Evolutionary conservation across 2,329 filamentous ascomycete species (phyloP).

Genomic region (Colletotrichum filicis): DNA sequence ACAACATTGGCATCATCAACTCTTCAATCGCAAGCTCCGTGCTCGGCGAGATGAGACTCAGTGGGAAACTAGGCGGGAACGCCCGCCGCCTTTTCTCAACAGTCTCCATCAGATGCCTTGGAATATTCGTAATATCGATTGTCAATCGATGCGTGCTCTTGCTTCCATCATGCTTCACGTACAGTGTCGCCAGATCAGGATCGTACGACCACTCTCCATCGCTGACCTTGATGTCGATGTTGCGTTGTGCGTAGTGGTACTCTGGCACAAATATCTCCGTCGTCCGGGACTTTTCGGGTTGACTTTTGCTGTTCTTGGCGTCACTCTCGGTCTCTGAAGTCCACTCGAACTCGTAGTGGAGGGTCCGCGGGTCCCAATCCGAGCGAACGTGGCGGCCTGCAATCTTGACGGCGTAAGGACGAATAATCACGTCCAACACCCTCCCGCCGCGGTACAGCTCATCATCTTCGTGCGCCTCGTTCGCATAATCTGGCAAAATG

Average conservation of each 20-base stretch:
- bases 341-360: conserved; percentile 50
- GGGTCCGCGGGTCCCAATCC: conserved; percentile 47
- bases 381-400: conserved; percentile 49
- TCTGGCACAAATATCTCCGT: conserved; percentile 52
- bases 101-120: conserved; percentile 37
- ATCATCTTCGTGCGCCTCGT: conserved; percentile 43
- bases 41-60: conserved; percentile 15
- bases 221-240: conserved; percentile 41
- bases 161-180: conserved; percentile 37
- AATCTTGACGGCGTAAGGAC: conserved; percentile 53
- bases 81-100: conserved; percentile 26
- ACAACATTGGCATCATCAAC: conserved; percentile 14
- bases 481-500: conserved; percentile 46
- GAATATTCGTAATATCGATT: conserved; percentile 40
- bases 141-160: conserved; percentile 36
- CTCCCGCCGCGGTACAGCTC: conserved; percentile 52
- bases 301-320: not conserved
- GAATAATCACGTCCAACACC: conserved; percentile 51
- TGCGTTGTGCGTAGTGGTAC: conserved; percentile 49
- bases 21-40: conserved; percentile 22
- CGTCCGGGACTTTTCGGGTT: conserved; percentile 39
- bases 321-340: conserved; percentile 12
- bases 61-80: conserved; percentile 25
- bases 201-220: conserved; percentile 46
- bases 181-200: conserved; percentile 43